phyloP scores from a whole-genome alignment of 2,329 filamentous ascomycete species.

The Aspergillus unguis region DNA sequence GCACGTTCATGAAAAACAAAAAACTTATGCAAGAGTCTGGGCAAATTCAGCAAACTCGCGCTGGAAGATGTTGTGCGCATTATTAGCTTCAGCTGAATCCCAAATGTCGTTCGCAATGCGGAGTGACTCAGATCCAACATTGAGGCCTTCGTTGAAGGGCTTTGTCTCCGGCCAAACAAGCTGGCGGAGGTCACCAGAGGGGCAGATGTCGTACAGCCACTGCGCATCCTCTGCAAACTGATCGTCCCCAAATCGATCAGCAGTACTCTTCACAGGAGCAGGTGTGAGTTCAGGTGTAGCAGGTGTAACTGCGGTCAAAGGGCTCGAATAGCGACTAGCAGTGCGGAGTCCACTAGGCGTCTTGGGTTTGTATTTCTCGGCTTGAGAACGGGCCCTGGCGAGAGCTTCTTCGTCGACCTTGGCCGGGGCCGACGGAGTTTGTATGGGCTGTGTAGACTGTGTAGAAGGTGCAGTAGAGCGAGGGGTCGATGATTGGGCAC shows the following conservation, averaged over 20 bases:
- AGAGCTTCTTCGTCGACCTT: conserved; percentile 29
- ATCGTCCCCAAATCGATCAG: conserved; percentile 22
- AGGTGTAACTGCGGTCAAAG: conserved; percentile 17
- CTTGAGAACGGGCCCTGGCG: conserved; percentile 35
- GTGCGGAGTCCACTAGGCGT: conserved; percentile 42
- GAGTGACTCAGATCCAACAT: conserved; percentile 11
- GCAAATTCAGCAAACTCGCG: conserved; percentile 18
- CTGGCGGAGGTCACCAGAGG: conserved; percentile 23
- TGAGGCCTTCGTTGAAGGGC: conserved; percentile 18
- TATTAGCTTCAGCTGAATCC: conserved; percentile 17
- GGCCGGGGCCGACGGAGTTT: conserved; percentile 19
- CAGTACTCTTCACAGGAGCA: neutral
- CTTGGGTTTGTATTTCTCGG: conserved; percentile 44
- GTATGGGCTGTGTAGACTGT: conserved; percentile 12
- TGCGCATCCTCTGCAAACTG: conserved; percentile 25
- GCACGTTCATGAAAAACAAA: neutral
- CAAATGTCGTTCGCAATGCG: conserved; percentile 16
- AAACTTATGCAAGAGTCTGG: conserved; percentile 11
- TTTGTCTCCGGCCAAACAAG: conserved; percentile 22
- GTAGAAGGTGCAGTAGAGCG: conserved; percentile 14
- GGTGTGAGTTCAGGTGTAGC: conserved; percentile 16
- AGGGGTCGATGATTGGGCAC: conserved; percentile 13
- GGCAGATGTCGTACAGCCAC: conserved; percentile 26
- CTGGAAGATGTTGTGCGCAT: conserved; percentile 14
- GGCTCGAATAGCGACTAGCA: conserved; percentile 28